phyloP scores from a whole-genome alignment of 2,329 filamentous ascomycete species.

The Pseudogymnoascus verrucosus region DNA sequence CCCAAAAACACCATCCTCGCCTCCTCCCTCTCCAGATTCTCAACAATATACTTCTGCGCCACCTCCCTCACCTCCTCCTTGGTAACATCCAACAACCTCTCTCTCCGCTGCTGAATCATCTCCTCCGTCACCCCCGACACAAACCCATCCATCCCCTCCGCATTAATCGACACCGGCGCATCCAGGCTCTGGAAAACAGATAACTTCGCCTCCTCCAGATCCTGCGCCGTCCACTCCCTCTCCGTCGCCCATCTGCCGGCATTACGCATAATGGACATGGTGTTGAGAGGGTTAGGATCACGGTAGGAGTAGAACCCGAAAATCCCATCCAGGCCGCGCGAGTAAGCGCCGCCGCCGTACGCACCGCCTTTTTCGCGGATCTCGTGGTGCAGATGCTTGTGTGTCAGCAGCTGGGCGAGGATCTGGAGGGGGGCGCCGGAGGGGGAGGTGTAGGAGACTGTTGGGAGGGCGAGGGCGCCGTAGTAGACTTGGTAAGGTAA shows the following conservation, averaged over 20 bases:
- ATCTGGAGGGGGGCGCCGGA: constrained; percentile 77
- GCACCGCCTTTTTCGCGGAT: constrained; percentile 97
- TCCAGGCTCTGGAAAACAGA: constrained; percentile 89
- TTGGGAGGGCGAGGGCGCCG: constrained; percentile 72
- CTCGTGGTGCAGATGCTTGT: constrained; percentile 94
- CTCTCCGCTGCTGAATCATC: constrained; percentile 79
- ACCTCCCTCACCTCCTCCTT: constrained; percentile 71
- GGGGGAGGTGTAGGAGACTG: constrained; percentile 70
- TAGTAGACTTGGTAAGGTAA: constrained; percentile 98
- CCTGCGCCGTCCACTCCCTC: constrained; percentile 70
- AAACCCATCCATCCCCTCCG: constrained; percentile 82
- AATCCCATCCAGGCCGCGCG: constrained; percentile 68
- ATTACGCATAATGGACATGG: constrained; percentile 72
- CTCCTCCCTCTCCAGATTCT: constrained; percentile 49
- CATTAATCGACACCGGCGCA: constrained; percentile 76
- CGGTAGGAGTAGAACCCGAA: constrained; percentile 97
- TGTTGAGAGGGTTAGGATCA: constrained; percentile 89
- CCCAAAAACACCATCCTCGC: constrained; percentile 69
- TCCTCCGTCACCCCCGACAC: constrained; percentile 76
- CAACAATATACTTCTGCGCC: constrained; percentile 74
- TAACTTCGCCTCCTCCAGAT: constrained; percentile 93
- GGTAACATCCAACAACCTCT: constrained; percentile 79
- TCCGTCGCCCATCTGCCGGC: constrained; percentile 78
- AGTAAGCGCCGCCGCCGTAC: constrained; percentile 86
- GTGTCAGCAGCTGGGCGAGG: constrained; percentile 83